phyloP scores from a whole-genome alignment of 1,139 yeast species.

The Saccharomyces pastorianus region DNA sequence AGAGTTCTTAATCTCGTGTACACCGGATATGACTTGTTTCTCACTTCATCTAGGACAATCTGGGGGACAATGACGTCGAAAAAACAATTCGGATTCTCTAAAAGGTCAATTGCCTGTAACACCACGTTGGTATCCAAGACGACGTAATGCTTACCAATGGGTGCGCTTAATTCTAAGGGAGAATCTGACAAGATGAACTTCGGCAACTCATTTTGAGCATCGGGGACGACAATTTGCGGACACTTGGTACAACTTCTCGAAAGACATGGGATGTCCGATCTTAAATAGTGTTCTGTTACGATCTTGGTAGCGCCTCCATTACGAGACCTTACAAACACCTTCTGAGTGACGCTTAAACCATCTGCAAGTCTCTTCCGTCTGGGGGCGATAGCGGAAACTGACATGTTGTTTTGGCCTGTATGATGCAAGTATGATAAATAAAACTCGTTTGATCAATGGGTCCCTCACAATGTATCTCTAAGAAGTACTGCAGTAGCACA shows the following conservation, averaged over 20 bases:
- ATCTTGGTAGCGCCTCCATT: constrained; percentile 86
- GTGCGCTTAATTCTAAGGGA: constrained; percentile 32
- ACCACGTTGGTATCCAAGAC: constrained; percentile 86
- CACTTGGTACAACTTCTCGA: constrained; percentile 65
- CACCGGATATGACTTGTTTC: constrained; percentile 79
- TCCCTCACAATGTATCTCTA: neutral
- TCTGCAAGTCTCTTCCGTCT: constrained; percentile 29
- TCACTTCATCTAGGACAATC: constrained; percentile 87
- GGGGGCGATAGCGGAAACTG: constrained; percentile 6
- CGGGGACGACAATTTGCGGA: constrained; percentile 31
- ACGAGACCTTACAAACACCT: constrained; percentile 85
- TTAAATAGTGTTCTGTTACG: constrained; percentile 86
- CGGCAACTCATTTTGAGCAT: constrained; percentile 37
- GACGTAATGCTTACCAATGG: constrained; percentile 60
- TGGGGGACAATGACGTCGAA: constrained; percentile 90
- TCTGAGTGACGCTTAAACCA: constrained; percentile 75
- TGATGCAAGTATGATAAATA: neutral
- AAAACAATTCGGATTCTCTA: constrained; percentile 72
- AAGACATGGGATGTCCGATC: constrained; percentile 88
- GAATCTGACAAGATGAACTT: constrained; percentile 35
- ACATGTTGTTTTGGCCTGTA: neutral
- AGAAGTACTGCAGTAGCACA: neutral
- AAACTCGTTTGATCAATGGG: too few relatives aligned
- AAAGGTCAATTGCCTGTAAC: constrained; percentile 77
- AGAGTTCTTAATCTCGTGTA: constrained; percentile 76